A percentile compares a stretch with the other conserved stretches of the same genome.
phyloP scores from a whole-genome alignment of 208 protist genomes.

The Lotmaria passim region DNA sequence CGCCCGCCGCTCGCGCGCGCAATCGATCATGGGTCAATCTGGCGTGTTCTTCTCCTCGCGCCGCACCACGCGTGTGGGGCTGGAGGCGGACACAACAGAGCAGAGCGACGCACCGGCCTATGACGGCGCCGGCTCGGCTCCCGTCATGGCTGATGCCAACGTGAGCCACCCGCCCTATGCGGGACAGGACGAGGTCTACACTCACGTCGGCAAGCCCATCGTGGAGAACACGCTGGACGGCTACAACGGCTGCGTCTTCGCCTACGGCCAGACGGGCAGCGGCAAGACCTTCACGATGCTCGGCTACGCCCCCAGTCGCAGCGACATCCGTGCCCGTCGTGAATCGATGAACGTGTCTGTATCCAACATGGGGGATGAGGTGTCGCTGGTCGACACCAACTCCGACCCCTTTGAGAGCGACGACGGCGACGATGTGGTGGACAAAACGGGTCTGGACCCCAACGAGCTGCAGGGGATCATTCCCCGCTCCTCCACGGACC shows the following conservation, averaged over 20 bases:
- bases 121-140: constrained; percentile 51
- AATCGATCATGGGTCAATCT: constrained; percentile 27
- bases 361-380: too few relatives aligned
- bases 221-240: constrained; percentile 83
- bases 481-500: constrained; percentile 66
- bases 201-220: constrained; percentile 72
- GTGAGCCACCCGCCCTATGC: constrained; percentile 79
- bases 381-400: constrained; percentile 1
- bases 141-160: constrained; percentile 49
- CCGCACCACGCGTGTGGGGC: constrained; percentile 10
- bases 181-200: constrained; percentile 73
- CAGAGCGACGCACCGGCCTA: neutral
- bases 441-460: constrained; percentile 59
- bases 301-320: constrained; percentile 65
- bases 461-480: constrained; percentile 84
- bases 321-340: constrained; percentile 26
- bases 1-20: constrained; percentile 34
- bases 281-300: constrained; percentile 96
- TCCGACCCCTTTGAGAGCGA: constrained; percentile 34
- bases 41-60: constrained; percentile 16
- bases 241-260: constrained; percentile 90
- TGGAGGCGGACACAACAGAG: neutral
- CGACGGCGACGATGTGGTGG: constrained; percentile 43
- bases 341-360: neutral
- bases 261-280: constrained; percentile 90